Percentiles rank a stretch among this genome's conserved stretches.
These are phyloP conservation scores for Triangularia setosa DNA, from an alignment of 2,329 filamentous ascomycete genomes.

Conservation along the genomic window DNA sequence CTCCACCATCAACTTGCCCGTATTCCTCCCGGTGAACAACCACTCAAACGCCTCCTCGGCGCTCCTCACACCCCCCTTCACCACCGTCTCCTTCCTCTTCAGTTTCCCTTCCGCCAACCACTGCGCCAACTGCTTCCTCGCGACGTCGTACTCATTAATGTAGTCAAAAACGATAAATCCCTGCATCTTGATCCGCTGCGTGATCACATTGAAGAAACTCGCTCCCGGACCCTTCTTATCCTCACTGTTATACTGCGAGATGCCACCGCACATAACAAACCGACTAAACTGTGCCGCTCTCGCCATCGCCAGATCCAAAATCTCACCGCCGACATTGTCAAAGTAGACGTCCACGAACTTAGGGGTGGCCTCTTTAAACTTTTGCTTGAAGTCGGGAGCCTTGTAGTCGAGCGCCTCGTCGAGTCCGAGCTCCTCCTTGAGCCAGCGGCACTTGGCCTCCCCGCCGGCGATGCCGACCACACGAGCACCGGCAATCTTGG, in stretches of 20 bases:
- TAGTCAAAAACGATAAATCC: conserved; percentile 74
- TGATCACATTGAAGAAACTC: conserved; percentile 30
- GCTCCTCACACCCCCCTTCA: conserved; percentile 62
- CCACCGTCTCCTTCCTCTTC: conserved; percentile 66
- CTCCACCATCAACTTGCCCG: conserved; percentile 36
- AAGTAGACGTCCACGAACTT: conserved; percentile 64
- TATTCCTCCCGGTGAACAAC: conserved; percentile 67
- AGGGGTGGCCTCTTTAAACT: conserved; percentile 51
- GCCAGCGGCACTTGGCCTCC: conserved; percentile 53
- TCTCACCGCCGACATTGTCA: conserved; percentile 67
- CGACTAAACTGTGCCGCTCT: conserved; percentile 60
- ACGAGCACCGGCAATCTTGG: conserved; percentile 56
- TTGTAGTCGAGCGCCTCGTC: conserved; percentile 57
- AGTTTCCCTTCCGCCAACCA: conserved; percentile 72
- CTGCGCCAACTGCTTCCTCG: conserved; percentile 56
- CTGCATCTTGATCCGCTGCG: conserved; percentile 55
- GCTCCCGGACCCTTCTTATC: conserved; percentile 53
- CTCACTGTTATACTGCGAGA: conserved; percentile 64
- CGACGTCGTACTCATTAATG: conserved; percentile 51
- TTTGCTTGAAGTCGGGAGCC: conserved; percentile 44
- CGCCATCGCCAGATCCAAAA: conserved; percentile 61
- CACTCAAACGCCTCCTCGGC: conserved; percentile 61
- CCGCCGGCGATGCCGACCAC: conserved; percentile 55
- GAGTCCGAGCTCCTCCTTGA: conserved; percentile 52
- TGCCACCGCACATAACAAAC: conserved; percentile 68